Base-by-base conservation (phyloP, 352 stramenopile genomes). In the Phytophthora boehmeriae region DNA sequence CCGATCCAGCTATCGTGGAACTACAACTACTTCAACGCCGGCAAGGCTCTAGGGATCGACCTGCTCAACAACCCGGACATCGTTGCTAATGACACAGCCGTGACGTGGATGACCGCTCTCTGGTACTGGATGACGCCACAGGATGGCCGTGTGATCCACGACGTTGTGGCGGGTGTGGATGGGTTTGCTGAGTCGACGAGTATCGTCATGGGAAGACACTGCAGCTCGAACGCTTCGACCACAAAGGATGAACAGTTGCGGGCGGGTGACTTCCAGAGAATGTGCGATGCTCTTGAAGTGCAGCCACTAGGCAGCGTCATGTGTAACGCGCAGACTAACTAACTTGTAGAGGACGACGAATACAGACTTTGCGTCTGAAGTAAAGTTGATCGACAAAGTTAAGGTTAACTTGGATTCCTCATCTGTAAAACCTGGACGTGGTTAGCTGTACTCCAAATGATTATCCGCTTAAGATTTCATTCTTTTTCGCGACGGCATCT, bases 171-270 rank as follows among this genome's bases (percentile, higher is more conserved):
- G 9, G 45, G 52, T 25, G 47, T 55, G 10, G 63, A 75, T 23
- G 75, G 75, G 2, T 85, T 85, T 41, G 72, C 72, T 0, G n/a
- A 70, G 36, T 70, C 72, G 8, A 85, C 75, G 14, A 30, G 72
- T 35, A 74, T 81, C 25, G 82, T 85, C 39, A 85, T 82, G 50
- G 75, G 75, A 85, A 47, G n/a, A n/a, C n/a, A n/a, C n/a, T 82
- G 75, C 34, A 72, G 75, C 20, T 41, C 60, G 1, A 16, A 63
- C 30, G 72, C 69, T 8, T 64, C 68, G 0, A 77, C 75, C 57
- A 61, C 38, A 22, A 41, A 25, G 16, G 80, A 73, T 46, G 75
- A 85, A 50, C 42, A 71, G 53, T 59, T 70, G 48, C 75, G 75
- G 16, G 76, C 78, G 44, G 43, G 16, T 14, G 64, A 68, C 34